Percentiles rank a stretch among this genome's conserved stretches.
Evolutionary conservation across 805 yeast genomes (phyloP).

Genomic region (Saturnispora sekii): DNA sequence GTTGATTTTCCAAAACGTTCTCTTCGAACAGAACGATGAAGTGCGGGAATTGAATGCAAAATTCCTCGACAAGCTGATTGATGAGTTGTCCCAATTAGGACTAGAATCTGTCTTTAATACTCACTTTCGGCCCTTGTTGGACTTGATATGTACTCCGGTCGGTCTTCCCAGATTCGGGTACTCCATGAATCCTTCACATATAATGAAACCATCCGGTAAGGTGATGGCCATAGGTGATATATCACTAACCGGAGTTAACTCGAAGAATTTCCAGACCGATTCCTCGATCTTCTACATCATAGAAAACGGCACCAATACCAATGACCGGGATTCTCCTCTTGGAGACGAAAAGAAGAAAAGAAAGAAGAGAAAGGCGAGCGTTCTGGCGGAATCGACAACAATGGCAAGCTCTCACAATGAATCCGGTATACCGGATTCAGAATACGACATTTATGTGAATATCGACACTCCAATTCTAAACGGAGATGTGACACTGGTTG

Average conservation of each 20-base stretch:
- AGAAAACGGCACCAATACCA: constrained; percentile 1
- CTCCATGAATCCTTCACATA: constrained; percentile 64
- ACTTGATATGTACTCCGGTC: constrained; percentile 81
- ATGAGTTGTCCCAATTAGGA: constrained; percentile 29
- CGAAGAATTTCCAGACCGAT: constrained; percentile 9
- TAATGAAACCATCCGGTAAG: constrained; percentile 73
- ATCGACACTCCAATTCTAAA: constrained; percentile 87
- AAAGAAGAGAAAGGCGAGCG: constrained; percentile 36
- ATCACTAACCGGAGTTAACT: constrained; percentile 20
- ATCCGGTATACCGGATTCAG: constrained; percentile 40
- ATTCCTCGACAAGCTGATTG: constrained; percentile 50
- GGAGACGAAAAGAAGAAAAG: constrained; percentile 27
- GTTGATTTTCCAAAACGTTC: constrained; percentile 72
- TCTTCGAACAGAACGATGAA: constrained; percentile 79
- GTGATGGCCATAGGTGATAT: constrained; percentile 25
- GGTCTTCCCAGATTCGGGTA: constrained; percentile 87
- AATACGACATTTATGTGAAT: constrained; percentile 54
- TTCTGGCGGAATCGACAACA: neutral
- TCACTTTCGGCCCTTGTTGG: constrained; percentile 52
- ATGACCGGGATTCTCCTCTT: neutral
- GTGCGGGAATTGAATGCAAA: constrained; percentile 54
- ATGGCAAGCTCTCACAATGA: neutral
- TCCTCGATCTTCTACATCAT: constrained; percentile 3
- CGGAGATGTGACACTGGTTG: constrained; percentile 86
- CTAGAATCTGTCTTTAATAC: constrained; percentile 36